phyloP scores from a whole-genome alignment of 73 alveolate genomes.

The Blepharisma stoltei region DNA sequence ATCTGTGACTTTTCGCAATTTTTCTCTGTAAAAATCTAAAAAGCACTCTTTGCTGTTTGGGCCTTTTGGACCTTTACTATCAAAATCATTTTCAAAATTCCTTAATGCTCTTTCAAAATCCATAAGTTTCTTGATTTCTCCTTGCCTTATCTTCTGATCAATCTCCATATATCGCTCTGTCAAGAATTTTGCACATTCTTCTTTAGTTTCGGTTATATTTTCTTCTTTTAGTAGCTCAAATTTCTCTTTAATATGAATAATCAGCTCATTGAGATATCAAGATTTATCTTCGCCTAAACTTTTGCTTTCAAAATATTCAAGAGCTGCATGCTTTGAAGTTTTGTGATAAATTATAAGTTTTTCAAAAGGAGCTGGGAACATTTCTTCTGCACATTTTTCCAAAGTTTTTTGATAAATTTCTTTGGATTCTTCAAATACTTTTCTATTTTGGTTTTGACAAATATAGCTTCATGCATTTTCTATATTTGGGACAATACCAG shows the following conservation, averaged over 20 bases:
- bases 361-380: slow-evolving; percentile 9
- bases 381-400: background rate
- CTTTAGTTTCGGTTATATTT: background rate
- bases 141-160: background rate
- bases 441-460: slow-evolving; percentile 62
- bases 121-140: background rate
- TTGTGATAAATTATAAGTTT: slow-evolving; percentile 45
- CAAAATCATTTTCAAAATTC: background rate
- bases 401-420: slow-evolving; percentile 46
- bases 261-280: background rate
- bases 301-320: slow-evolving; percentile 57
- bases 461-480: slow-evolving; percentile 65
- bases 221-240: background rate
- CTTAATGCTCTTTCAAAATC: slow-evolving; percentile 12
- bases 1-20: slow-evolving; percentile 34
- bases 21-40: slow-evolving; percentile 21
- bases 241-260: background rate
- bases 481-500: slow-evolving; percentile 80
- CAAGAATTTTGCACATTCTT: background rate
- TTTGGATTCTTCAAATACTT: slow-evolving; percentile 54
- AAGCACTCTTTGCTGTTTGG: background rate
- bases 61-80: background rate
- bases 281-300: background rate
- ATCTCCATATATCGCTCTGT: background rate
- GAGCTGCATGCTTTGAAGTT: slow-evolving; percentile 68